Evolutionary conservation across 805 yeast genomes (phyloP), one percentile per base, ranked within the genome.

Genomic region (Ogataea degrootiae): DNA sequence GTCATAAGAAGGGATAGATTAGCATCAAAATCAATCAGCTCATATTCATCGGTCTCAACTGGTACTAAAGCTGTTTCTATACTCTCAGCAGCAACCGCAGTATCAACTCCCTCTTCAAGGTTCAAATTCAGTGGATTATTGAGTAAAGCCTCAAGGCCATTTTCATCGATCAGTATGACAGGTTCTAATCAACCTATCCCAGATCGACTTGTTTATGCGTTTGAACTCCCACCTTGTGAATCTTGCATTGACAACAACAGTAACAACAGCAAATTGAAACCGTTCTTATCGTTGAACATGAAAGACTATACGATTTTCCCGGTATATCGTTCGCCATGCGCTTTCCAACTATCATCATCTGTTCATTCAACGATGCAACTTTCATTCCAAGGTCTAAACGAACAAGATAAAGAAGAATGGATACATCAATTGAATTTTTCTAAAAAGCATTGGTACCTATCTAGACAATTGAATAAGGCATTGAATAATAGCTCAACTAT

Each of bases 401-500:
- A 80, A 6, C 51, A 59, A 1, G 96, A 87, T 31, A 77, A 85
- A 47, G 79, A 77, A 44, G 88, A 82, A 39, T 91, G 97, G 98
- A 70, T 87, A 39, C 67, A 70, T 39, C 70, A 68, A 49, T 57
- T 77, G 46, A 71, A 68, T 46, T 76, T 64, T 52, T 73, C 80
- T 12, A 74, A 72, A 48, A 69, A 75, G 33, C 83, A 79, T 57
- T 79, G 84, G 84, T 79, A 70, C 56, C 71, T 59, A 51, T 78
- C 83, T 1, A 73, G 70, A 42, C 42, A 37, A 19, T 43, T 45
- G 50, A 65, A 49, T 52, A 68, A 49, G 54, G 9, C 31, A 11
- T 3, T 9, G 12, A 45, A 46, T 15, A 41, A 42, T 6, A 50
- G 47, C 36, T 39, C 48, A 17, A 57, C 57, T n/a, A 41, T 53